Evolutionary conservation across 345 rosid genomes (phyloP), one percentile per base, ranked within the genome.

Genomic region (Populus ilicifolia): DNA sequence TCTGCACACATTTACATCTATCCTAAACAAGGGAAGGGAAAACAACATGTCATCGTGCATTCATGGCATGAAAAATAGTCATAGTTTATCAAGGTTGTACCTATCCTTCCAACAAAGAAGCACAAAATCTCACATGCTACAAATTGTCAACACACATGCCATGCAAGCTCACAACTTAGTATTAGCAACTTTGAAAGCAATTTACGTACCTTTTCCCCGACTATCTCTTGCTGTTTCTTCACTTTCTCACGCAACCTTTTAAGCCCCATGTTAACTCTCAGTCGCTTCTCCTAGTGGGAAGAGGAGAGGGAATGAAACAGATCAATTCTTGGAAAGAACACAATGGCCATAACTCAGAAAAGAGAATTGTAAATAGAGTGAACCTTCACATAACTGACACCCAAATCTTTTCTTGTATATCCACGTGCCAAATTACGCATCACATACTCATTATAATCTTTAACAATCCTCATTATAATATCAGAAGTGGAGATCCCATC

Each of bases 401-500:
- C 90, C 1, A 89, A 85, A 23, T 90, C 94, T 80, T 90, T 89
- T 83, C 92, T 85, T 30, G 92, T 80, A 78, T 90, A 90, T 66
- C 94, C 94, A 62, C 91, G 86, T 54, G 85, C 94, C 79, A 90
- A 75, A 77, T 90, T 90, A 71, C 91, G 91, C 88, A 88, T 72
- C 77, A 85, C 94, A 65, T 89, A 90, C 85, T 90, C 87, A n/a
- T 89, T 90, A 74, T 89, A 89, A 75, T 90, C 94, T 83, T 89
- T 90, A 21, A 88, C 91, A 59, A 90, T 90, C 71, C 90, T 90
- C 92, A 89, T 89, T 71, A 90, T 86, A 64, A 90, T 78, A 69
- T 90, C 94, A 39, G 94, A 90, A 67, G 90, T 90, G 5, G 92
- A 90, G 59, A 90, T 90, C 72, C 92, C 92, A n/a, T 90, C 90